Percentiles rank a stretch among this genome's conserved stretches.
Conservation (phyloP, 2,329 filamentous ascomycete species). For the Botrytis deweyae region DNA sequence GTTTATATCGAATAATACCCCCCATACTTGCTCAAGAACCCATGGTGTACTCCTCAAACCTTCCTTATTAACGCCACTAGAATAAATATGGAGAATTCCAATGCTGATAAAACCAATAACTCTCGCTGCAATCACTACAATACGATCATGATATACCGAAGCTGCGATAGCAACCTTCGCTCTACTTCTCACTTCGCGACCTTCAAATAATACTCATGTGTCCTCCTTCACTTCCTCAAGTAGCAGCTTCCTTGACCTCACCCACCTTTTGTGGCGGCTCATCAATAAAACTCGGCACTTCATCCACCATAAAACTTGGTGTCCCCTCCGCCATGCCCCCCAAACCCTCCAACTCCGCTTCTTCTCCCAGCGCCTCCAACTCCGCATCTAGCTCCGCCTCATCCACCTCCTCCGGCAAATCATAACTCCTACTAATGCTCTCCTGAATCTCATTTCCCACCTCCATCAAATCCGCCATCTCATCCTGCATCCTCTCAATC, state of each 20-base stretch:
- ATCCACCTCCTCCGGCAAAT: constrained; percentile 94
- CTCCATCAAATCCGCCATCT: constrained; percentile 98
- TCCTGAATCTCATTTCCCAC: constrained; percentile 98
- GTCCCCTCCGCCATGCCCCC: constrained; percentile 54
- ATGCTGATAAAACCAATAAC: not conserved
- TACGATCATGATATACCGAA: not conserved
- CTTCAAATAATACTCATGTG: not conserved
- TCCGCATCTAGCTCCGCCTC: constrained; percentile 96
- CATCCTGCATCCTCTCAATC: constrained; percentile 96
- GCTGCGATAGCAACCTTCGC: not conserved
- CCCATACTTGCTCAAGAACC: not conserved
- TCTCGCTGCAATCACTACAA: not conserved
- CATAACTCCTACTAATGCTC: constrained; percentile 85
- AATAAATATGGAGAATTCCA: not conserved
- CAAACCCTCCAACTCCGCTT: constrained; percentile 80
- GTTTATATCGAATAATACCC: constrained; percentile 7
- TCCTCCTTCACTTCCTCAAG: constrained; percentile 39
- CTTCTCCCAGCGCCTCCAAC: constrained; percentile 88
- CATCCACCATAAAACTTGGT: constrained; percentile 87
- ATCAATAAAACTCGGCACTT: constrained; percentile 87
- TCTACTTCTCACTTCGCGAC: not conserved
- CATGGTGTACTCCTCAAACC: not conserved
- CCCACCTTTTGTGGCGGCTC: constrained; percentile 72
- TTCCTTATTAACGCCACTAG: not conserved
- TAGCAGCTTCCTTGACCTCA: constrained; percentile 80